These are phyloP conservation scores for Dicorynia guianensis DNA, from an alignment of 306 rosid species.

Conservation along the genomic window DNA sequence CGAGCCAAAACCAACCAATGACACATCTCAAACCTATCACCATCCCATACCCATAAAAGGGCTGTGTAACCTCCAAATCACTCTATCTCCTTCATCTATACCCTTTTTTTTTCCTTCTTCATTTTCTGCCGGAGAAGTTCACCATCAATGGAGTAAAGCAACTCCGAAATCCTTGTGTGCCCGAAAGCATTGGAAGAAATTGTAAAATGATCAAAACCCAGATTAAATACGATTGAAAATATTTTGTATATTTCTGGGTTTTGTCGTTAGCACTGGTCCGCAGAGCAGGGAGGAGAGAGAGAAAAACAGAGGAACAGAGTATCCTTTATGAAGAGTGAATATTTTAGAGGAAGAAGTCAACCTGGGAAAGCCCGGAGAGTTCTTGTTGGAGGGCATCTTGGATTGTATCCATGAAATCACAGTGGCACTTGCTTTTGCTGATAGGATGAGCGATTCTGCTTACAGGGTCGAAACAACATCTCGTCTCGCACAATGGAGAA, in stretches of 20 bases:
- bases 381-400: conserved; percentile 75
- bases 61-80: conserved; percentile 47
- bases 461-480: conserved; percentile 89
- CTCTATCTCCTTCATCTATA: background rate
- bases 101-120: background rate
- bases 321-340: conserved; percentile 59
- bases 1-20: background rate
- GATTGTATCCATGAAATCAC: conserved; percentile 98
- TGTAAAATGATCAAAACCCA: conserved; percentile 39
- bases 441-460: conserved; percentile 94
- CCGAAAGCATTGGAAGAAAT: conserved; percentile 44
- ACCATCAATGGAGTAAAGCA: conserved; percentile 68
- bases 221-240: conserved; percentile 13
- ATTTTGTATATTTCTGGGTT: background rate
- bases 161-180: conserved; percentile 67
- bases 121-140: conserved; percentile 32
- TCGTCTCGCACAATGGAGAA: conserved; percentile 98
- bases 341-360: conserved; percentile 53
- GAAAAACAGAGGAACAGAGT: conserved; percentile 27
- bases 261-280: background rate
- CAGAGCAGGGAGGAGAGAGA: conserved; percentile 17
- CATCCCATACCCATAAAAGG: conserved; percentile 53
- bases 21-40: conserved; percentile 34
- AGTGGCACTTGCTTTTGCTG: conserved; percentile 71
- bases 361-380: conserved; percentile 98